Base-by-base conservation (phyloP, 306 rosid species). In the Glycyrrhiza uralensis region DNA sequence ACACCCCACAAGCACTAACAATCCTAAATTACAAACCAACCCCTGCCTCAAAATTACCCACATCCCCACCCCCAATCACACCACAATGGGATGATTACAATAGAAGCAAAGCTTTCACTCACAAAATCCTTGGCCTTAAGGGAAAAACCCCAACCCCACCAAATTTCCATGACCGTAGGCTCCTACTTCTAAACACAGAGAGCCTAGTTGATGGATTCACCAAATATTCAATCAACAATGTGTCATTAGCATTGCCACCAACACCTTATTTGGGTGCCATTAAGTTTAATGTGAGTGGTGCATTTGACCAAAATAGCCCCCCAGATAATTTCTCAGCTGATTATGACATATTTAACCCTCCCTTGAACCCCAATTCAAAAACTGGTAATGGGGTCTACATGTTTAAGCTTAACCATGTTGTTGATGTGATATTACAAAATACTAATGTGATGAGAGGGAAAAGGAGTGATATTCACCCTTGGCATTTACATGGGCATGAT, bases 401-500 rank as follows among this genome's bases (percentile, higher is more conserved):
- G 45, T 69, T 93, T 1, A 10, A 29, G 1, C 8, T 82, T 1
- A 50, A 75, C 0, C 46, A 79, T 0, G 76, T 81, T 0, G 81
- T 90, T 5, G 98, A 93, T 22, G 84, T 93, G 45, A 84, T 93
- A 4, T 66, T 90, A 0, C 97, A 93, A 15, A 93, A 93, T 24
- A 82, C 97, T 0, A 93, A 93, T 15, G 80, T 77, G 0, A 7
- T 93, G 8, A 42, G 0, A 0, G 74, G 17, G 0, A 88, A 79
- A 2, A 74, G 46, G 0, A 93, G 97, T 64, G 97, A 93, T 41
- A 88, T 84, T n/a, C 98, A 93, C 49, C 98, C 98, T 0, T 93
- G 97, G 97, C 97, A 93, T 71, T 75, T 93, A 59, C 98, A 93
- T 51, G 98, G 98, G 0, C 98, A 90, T 55, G 93, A 93, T 15